These are phyloP conservation scores for Fulvia fulva DNA, from an alignment of 2,329 filamentous ascomycete species.

Conservation along the genomic window DNA sequence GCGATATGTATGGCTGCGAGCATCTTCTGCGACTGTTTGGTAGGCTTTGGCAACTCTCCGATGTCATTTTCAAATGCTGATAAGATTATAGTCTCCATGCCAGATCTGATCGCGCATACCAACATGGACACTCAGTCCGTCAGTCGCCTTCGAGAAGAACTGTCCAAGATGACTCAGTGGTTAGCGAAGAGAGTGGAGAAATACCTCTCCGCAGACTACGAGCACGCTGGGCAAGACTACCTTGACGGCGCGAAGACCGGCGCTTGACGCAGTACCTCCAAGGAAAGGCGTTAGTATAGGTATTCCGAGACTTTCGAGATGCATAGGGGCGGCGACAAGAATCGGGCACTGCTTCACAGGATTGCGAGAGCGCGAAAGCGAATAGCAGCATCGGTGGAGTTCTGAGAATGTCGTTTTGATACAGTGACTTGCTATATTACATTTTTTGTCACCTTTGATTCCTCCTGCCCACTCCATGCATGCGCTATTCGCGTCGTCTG, in stretches of 20 bases:
- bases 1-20: slow-evolving; percentile 87
- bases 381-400: background rate
- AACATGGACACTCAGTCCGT: slow-evolving; percentile 96
- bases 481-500: background rate
- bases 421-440: background rate
- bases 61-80: no score
- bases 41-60: slow-evolving; percentile 44
- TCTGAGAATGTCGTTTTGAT: background rate
- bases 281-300: background rate
- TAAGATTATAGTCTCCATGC: slow-evolving; percentile 85
- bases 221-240: slow-evolving; percentile 67
- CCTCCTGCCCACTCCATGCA: background rate
- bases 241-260: slow-evolving; percentile 47
- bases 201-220: slow-evolving; percentile 76
- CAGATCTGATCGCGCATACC: slow-evolving; percentile 91
- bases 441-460: background rate
- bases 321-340: background rate
- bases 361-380: background rate
- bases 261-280: background rate
- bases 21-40: slow-evolving; percentile 85
- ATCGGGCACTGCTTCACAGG: background rate
- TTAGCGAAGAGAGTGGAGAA: slow-evolving; percentile 69
- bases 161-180: slow-evolving; percentile 82
- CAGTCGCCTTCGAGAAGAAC: slow-evolving; percentile 80
- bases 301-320: background rate